A percentile compares a stretch with the other conserved stretches of the same genome.
Conservation (phyloP, 805 yeast species). For the Candida argentea region DNA sequence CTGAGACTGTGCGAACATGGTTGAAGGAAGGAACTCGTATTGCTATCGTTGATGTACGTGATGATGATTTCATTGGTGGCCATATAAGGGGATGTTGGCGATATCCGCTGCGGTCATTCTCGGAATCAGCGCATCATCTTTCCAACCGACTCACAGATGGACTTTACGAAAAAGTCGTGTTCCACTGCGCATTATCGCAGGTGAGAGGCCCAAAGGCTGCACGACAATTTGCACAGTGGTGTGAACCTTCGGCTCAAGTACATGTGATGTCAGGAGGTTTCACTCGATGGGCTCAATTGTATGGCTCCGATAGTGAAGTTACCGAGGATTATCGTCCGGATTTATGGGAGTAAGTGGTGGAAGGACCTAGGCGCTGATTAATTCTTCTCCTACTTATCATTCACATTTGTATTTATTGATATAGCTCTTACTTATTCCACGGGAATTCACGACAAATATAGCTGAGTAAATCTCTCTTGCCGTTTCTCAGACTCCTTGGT, state of each 20-base stretch:
- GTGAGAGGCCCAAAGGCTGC: constrained; percentile 90
- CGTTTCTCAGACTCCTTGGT: too few species aligned
- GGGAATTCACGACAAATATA: too few species aligned
- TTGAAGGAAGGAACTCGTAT: constrained; percentile 26
- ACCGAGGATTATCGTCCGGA: constrained; percentile 42
- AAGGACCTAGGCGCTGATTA: too few species aligned
- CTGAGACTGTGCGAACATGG: constrained; percentile 36
- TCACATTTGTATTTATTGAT: too few species aligned
- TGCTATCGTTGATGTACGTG: constrained; percentile 75
- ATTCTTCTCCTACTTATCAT: too few species aligned
- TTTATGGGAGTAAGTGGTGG: constrained; percentile 18
- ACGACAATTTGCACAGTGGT: constrained; percentile 16
- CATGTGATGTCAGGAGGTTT: constrained; percentile 83
- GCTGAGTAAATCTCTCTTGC: too few species aligned
- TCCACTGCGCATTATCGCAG: constrained; percentile 88
- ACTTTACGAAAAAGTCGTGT: constrained; percentile 47
- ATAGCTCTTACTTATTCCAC: too few species aligned
- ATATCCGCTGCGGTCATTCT: constrained; percentile 42
- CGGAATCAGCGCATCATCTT: constrained; percentile 27
- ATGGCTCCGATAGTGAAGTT: constrained; percentile 54
- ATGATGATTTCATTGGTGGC: constrained; percentile 73
- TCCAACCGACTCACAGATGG: constrained; percentile 19
- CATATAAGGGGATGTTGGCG: constrained; percentile 50
- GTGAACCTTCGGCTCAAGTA: constrained; percentile 31
- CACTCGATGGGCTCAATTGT: constrained; percentile 66